A percentile compares a stretch with the other conserved stretches of the same genome.
phyloP scores from a whole-genome alignment of 73 alveolate genomes.

The Diophrys sp. region DNA sequence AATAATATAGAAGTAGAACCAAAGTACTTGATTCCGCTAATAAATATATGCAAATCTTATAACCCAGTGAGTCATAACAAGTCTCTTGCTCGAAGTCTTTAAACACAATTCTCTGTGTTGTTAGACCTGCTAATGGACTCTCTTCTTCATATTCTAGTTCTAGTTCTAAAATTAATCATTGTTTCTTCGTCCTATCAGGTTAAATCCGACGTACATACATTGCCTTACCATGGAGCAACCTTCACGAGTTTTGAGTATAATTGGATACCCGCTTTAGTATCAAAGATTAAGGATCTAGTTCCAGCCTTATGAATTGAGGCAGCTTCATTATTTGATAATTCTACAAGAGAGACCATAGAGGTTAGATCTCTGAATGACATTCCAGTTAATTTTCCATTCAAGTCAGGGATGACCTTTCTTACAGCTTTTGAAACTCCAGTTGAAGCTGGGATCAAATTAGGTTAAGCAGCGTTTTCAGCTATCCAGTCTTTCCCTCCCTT shows the following conservation, averaged over 20 bases:
- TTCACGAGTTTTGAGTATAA: slow-evolving; percentile 83
- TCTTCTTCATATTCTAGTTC: too few species aligned
- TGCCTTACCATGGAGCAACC: slow-evolving; percentile 76
- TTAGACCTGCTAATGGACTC: too few species aligned
- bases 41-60: too few species aligned
- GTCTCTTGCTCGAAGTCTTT: too few species aligned
- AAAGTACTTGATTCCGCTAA: too few species aligned
- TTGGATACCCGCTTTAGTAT: slow-evolving; percentile 91
- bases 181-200: too few species aligned
- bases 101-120: too few species aligned
- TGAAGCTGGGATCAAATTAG: slow-evolving; percentile 95
- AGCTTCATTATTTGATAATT: slow-evolving; percentile 90
- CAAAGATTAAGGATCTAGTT: slow-evolving; percentile 86
- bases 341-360: slow-evolving; percentile 95
- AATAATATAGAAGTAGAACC: too few species aligned
- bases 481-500: slow-evolving; percentile 99
- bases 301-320: slow-evolving; percentile 85
- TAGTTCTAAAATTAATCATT: too few species aligned
- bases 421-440: slow-evolving; percentile 99
- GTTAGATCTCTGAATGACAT: slow-evolving; percentile 99
- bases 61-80: too few species aligned
- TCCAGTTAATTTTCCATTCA: slow-evolving; percentile 96
- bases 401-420: slow-evolving; percentile 90
- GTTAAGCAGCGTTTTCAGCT: slow-evolving; percentile 96
- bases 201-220: too few species aligned